Conservation (phyloP, 768 basidiomycete species). For the Boletales sp. region DNA sequence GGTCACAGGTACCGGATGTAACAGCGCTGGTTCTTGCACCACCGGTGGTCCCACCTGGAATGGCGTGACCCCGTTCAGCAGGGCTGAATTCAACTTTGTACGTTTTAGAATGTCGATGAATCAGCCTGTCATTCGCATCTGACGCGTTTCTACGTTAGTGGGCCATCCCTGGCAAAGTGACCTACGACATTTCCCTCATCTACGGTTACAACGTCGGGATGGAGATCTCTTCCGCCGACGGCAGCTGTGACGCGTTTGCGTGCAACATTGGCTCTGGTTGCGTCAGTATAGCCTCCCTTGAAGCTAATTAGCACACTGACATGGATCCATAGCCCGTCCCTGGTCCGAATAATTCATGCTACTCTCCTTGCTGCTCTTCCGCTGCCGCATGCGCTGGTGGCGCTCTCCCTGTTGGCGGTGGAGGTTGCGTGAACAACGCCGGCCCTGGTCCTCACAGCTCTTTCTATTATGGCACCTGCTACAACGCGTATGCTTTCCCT, state of each 20-base stretch:
- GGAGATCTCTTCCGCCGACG: constrained; percentile 29
- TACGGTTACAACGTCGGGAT: constrained; percentile 34
- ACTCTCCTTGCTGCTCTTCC: constrained; percentile 30
- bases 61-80: constrained; percentile 29
- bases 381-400: constrained; percentile 23
- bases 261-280: constrained; percentile 30
- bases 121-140: too few relatives aligned
- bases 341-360: constrained; percentile 24
- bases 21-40: constrained; percentile 20
- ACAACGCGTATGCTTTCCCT: constrained; percentile 32
- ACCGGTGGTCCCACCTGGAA: constrained; percentile 31
- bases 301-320: background rate
- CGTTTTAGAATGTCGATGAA: background rate
- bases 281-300: constrained; percentile 13
- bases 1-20: constrained; percentile 26
- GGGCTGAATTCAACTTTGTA: constrained; percentile 33
- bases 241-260: constrained; percentile 26
- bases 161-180: constrained; percentile 25
- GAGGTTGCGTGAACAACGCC: constrained; percentile 25
- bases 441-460: constrained; percentile 29
- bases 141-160: constrained; percentile 5
- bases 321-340: constrained; percentile 22
- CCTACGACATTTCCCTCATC: constrained; percentile 33
- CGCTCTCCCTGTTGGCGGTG: constrained; percentile 25
- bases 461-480: constrained; percentile 27